Percentiles rank a stretch among this genome's conserved stretches.
Evolutionary conservation across 2,329 filamentous ascomycete genomes (phyloP).

Genomic region (Venturia oleaginea): DNA sequence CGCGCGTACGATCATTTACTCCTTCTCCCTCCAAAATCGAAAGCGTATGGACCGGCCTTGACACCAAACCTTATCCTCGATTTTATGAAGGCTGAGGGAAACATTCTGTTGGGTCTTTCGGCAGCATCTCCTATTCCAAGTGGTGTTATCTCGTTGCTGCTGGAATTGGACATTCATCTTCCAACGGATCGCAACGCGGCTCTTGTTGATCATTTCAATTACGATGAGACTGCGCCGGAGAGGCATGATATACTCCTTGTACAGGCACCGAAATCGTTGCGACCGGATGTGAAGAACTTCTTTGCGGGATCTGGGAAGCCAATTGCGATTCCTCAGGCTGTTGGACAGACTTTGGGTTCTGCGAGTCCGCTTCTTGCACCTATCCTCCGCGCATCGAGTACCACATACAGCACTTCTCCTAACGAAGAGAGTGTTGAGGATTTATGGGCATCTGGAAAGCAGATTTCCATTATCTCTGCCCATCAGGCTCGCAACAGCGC

Average conservation of each 20-base stretch:
- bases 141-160: slow-evolving; percentile 66
- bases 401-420: slow-evolving; percentile 88
- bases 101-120: slow-evolving; percentile 79
- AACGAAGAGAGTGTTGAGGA: slow-evolving; percentile 76
- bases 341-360: slow-evolving; percentile 74
- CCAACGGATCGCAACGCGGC: slow-evolving; percentile 75
- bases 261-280: slow-evolving; percentile 55
- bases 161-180: slow-evolving; percentile 83
- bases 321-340: slow-evolving; percentile 71
- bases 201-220: slow-evolving; percentile 93
- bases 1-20: slow-evolving; percentile 85
- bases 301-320: slow-evolving; percentile 51
- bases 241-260: slow-evolving; percentile 83
- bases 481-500: slow-evolving; percentile 92
- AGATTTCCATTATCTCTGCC: slow-evolving; percentile 75
- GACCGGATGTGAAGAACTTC: slow-evolving; percentile 64
- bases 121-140: slow-evolving; percentile 60
- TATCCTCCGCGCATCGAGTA: slow-evolving; percentile 70
- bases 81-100: slow-evolving; percentile 85
- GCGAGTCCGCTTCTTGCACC: slow-evolving; percentile 67
- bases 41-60: slow-evolving; percentile 83
- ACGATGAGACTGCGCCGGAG: slow-evolving; percentile 71
- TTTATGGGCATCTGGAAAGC: slow-evolving; percentile 72
- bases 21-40: slow-evolving; percentile 79
- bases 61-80: slow-evolving; percentile 80